Evolutionary conservation across 768 basidiomycete species (phyloP).

Genomic region (Kwoniella dejecticola): DNA sequence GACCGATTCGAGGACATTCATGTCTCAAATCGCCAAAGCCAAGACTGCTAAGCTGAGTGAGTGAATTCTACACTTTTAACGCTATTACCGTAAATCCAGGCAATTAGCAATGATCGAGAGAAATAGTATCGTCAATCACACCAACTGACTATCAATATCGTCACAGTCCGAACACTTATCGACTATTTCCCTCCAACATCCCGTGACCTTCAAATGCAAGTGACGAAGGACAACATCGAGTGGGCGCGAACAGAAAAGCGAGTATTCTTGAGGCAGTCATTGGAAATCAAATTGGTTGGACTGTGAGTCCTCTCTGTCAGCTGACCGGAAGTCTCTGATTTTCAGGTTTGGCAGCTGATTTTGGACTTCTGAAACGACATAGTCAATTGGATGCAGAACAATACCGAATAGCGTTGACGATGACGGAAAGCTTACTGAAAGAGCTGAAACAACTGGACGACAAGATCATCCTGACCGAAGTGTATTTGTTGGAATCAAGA

Average conservation of each 20-base stretch:
- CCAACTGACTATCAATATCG: background rate
- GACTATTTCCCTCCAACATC: slow-evolving; percentile 82
- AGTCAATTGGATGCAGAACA: slow-evolving; percentile 68
- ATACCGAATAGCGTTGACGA: slow-evolving; percentile 73
- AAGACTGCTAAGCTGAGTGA: slow-evolving; percentile 94
- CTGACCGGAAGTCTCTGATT: too few relatives aligned
- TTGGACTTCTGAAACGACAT: background rate
- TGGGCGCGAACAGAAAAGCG: slow-evolving; percentile 93
- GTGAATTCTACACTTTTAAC: slow-evolving; percentile 44
- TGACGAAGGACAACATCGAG: slow-evolving; percentile 83
- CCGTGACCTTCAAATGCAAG: slow-evolving; percentile 73
- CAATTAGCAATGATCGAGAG: too few relatives aligned
- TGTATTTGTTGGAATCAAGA: slow-evolving; percentile 88
- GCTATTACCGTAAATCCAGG: too few relatives aligned
- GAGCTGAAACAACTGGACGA: slow-evolving; percentile 93
- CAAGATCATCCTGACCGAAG: slow-evolving; percentile 96
- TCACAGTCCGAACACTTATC: slow-evolving; percentile 84
- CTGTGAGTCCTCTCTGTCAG: slow-evolving; percentile 56
- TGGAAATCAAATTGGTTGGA: slow-evolving; percentile 82
- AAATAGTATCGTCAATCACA: background rate
- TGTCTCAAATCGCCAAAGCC: slow-evolving; percentile 93
- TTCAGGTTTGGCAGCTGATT: background rate
- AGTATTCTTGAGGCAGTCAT: slow-evolving; percentile 90
- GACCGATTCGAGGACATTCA: slow-evolving; percentile 76
- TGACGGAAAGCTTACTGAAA: slow-evolving; percentile 83